Base-by-base conservation (phyloP, 2,329 filamentous ascomycete species). In the Stagonosporopsis cucurbitacearum region DNA sequence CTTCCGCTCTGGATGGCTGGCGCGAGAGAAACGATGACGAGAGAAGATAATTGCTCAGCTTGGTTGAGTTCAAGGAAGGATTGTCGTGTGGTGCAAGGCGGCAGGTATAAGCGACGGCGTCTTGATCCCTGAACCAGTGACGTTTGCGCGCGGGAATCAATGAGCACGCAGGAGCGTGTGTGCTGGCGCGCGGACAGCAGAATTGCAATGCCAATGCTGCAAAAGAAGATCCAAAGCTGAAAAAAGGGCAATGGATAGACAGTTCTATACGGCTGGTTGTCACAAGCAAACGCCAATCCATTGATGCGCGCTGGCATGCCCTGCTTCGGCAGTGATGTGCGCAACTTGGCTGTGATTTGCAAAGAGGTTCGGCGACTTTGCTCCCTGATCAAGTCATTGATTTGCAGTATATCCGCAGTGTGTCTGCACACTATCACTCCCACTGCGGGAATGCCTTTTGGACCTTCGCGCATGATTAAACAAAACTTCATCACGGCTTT, bases 311-410 rank as follows among this genome's bases (percentile, higher is more conserved):
- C 50, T 45, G 25, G 53, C 43, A 56, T 47, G 11, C 30, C 53
- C 57, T 56, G 50, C 52, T 58, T 57, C 39, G 60, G 59, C 32
- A 57, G 53, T 53, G 41, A 63, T 59, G 49, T 55, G 60, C 60
- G 46, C 25, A 33, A 41, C 42, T 41, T 55, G 43, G 49, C 50
- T 42, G 53, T 47, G 58, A 59, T 58, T 55, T 51, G 44, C 57
- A 37, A 41, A 47, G 40, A 33, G 36, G 25, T 54, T 64, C 59
- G 61, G 53, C 61, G 61, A 64, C 61, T 48, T 57, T 47, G 32
- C 28, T 19, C 33, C 45, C 40, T 53, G 50, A 59, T 43, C 50
- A 33, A 50, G 47, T 50, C 44, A 43, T 43, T 47, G 47, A 56
- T 56, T 39, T 40, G 46, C 47, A 25, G 3, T 15, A 19, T 39